Base-by-base conservation (phyloP, 768 basidiomycete species). In the Gloeostereum incarnatum region DNA sequence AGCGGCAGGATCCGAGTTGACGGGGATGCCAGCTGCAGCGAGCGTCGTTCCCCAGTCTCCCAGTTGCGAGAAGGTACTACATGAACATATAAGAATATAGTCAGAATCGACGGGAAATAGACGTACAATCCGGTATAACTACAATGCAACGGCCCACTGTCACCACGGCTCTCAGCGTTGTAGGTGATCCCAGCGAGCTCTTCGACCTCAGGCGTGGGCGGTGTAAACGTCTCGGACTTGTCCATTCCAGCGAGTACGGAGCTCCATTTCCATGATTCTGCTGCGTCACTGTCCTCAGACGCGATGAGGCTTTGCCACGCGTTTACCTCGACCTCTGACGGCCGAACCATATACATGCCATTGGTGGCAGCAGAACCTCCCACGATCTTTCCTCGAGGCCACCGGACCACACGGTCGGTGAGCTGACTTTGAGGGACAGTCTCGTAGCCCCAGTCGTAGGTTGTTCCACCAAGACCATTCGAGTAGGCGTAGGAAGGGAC, bases 281-380 rank as follows among this genome's bases (percentile, higher is more conserved):
- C 46, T 8, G 46, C 51, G 8, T 48, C 46, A 31, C 49, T 53
- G 36, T 53, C 55, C 20, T 57, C 44, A 17, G 61, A 47, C 45
- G 52, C 48, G 46, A 69, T 56, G 35, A 73, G 48, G 9, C 47
- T 27, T 1, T 58, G 47, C 63, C 65, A 69, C 6, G 63, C 56
- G 45, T 73, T 60, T 35, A 72, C 52, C 48, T 73, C 72, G 23
- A 61, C 39, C 37, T 60, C 46, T 18, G 69, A 64, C 5, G 77
- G 75, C 7, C 75, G 68, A 34, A 78, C 66, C 45, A 71, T 60
- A 59, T 78, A 82, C 65, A 83, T 66, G 34, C 77, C 80, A 54
- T 86, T 86, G 38, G 82, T 63, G 6, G 81, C 78, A 21, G 76
- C 67, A 0, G 73, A 78, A 5, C 82, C 81, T 38, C 82, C 81